Conservation (phyloP, 2,329 filamentous ascomycete genomes). For the Diplodia mutila region DNA sequence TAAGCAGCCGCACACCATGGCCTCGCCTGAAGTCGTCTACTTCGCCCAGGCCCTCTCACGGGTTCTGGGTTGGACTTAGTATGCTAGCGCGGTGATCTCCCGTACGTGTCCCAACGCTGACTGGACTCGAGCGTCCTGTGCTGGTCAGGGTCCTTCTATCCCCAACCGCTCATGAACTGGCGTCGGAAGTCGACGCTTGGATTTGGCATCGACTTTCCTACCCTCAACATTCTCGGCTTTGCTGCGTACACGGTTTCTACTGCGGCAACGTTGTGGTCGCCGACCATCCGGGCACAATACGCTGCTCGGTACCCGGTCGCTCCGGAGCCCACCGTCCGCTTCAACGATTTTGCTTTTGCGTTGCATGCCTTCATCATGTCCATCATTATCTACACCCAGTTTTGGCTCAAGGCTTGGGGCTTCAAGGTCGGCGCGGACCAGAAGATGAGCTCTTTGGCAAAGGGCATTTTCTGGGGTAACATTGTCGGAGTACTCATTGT, state of each 20-base stretch:
- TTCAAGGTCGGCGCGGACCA: constrained; percentile 65
- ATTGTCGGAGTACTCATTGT: constrained; percentile 59
- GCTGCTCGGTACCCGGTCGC: constrained; percentile 73
- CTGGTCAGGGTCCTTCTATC: constrained; percentile 83
- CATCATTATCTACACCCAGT: constrained; percentile 75
- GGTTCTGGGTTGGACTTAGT: constrained; percentile 42
- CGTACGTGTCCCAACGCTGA: not conserved
- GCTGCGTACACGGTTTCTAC: constrained; percentile 77
- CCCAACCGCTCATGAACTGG: constrained; percentile 82
- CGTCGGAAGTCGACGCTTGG: constrained; percentile 77
- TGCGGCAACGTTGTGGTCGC: constrained; percentile 75
- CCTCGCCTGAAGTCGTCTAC: constrained; percentile 33
- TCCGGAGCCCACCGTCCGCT: constrained; percentile 78
- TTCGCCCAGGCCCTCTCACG: constrained; percentile 41
- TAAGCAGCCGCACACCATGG: constrained; percentile 24
- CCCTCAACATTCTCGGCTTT: constrained; percentile 75
- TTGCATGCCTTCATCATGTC: constrained; percentile 77
- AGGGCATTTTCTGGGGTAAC: constrained; percentile 72
- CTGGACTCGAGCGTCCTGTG: constrained; percentile 33
- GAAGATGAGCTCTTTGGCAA: constrained; percentile 63
- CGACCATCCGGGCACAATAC: constrained; percentile 79
- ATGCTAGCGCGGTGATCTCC: not conserved
- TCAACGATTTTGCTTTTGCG: constrained; percentile 91
- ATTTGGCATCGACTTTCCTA: constrained; percentile 84
- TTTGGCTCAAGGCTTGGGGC: constrained; percentile 73